Base-by-base conservation (phyloP, 352 stramenopile genomes). In the Thalassiosira hispida region DNA sequence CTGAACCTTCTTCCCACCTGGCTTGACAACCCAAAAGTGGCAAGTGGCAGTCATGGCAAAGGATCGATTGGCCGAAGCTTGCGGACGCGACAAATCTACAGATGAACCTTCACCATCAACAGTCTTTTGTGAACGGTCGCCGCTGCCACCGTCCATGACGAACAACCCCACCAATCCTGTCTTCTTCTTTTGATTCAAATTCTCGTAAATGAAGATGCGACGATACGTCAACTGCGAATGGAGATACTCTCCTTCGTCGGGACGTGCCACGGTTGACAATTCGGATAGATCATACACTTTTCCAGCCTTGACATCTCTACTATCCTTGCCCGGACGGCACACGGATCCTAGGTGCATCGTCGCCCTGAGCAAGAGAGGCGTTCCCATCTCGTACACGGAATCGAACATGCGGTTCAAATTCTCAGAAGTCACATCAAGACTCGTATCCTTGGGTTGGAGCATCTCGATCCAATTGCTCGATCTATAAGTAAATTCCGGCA, bases 381-480 rank as follows among this genome's bases (percentile, higher is more conserved):
- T 95, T 29, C 96, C 88, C 9, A 96, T 90, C 80, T 99, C 97
- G 81, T 98, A 99, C 18, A 98, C 93, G 16, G 93, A 83, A 44
- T 91, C 74, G 25, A 94, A 70, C 23, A 82, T 67, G 23, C 65
- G 73, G 47, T 62, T 79, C 16, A 86, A 20, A 40, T 70, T 78
- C 40, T 81, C 66, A 22, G 53, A 31, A 38, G 44, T 80, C 22
- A 74, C 33, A 11, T 92, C 87, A 9, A 98, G 87, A 2, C 88
- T 75, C 9, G 94, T 86, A 62, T 97, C 89, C 40, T 91, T 83
- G 16, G 97, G 87, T 55, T 84, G 46, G 40, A 98, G 93, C 27
- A 93, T 87, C 11, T 83, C 83, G 55, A 97, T 89, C 70, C 96
- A 92, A 66, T 91, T 85, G n/a, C 76, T 84, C 20, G 81, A 80